A percentile compares a stretch with the other conserved stretches of the same genome.
These are phyloP conservation scores for Funneliformis geosporum DNA, from an alignment of 192 early-diverging fungal species.

Conservation along the genomic window DNA sequence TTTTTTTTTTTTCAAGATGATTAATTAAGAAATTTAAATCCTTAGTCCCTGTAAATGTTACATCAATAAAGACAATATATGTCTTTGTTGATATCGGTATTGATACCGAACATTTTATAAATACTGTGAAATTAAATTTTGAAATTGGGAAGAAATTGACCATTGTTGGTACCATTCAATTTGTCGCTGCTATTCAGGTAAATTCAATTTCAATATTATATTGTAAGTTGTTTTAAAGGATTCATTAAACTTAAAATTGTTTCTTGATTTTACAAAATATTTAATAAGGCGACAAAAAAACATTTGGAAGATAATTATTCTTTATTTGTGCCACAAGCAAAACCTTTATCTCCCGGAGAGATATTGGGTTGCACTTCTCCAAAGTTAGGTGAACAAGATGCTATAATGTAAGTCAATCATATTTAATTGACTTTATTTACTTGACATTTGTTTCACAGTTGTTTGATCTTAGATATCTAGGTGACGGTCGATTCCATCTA, in stretches of 20 bases:
- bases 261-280: neutral
- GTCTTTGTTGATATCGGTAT: constrained; percentile 99
- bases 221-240: neutral
- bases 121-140: constrained; percentile 87
- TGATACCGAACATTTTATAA: constrained; percentile 89
- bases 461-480: constrained; percentile 56
- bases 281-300: constrained; percentile 48
- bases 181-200: constrained; percentile 84
- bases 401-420: constrained; percentile 66
- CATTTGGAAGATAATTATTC: constrained; percentile 65
- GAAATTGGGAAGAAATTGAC: constrained; percentile 71
- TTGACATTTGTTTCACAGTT: constrained; percentile 10
- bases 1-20: neutral
- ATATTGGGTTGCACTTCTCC: constrained; percentile 96
- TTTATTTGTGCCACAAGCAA: constrained; percentile 85
- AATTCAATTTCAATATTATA: neutral
- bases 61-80: constrained; percentile 92
- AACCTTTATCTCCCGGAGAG: constrained; percentile 94
- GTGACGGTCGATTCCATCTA: constrained; percentile 97
- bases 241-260: constrained; percentile 1
- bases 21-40: neutral
- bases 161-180: constrained; percentile 94
- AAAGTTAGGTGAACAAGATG: constrained; percentile 70
- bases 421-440: neutral
- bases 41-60: constrained; percentile 89